These are phyloP conservation scores for Aurinia saxatilis DNA, from an alignment of 345 rosid genomes.

Conservation along the genomic window DNA sequence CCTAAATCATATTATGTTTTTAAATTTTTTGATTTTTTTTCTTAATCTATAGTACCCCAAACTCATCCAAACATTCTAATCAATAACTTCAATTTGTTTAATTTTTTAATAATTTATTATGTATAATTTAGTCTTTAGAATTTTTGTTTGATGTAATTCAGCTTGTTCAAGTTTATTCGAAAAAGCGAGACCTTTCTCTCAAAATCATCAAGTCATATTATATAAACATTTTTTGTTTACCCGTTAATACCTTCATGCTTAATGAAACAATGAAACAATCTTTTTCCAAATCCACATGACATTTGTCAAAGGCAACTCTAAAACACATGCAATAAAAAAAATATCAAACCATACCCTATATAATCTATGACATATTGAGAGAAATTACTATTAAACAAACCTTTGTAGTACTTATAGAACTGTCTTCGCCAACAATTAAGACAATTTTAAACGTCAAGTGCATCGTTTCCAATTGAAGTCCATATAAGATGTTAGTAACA, in stretches of 20 bases:
- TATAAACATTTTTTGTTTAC: too few relatives aligned
- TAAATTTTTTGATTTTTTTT: too few relatives aligned
- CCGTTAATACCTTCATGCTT: neutral
- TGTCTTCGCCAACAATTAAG: neutral
- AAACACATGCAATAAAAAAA: neutral
- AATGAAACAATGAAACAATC: neutral
- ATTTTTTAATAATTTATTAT: too few relatives aligned
- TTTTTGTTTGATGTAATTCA: too few relatives aligned
- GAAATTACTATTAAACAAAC: neutral
- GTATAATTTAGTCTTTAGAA: too few relatives aligned
- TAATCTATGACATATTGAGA: neutral
- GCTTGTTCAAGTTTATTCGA: too few relatives aligned
- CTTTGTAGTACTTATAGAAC: neutral
- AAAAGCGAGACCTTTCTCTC: too few relatives aligned
- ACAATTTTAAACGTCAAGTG: slow-evolving; percentile 2
- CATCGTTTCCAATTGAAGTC: neutral
- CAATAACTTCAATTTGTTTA: too few relatives aligned
- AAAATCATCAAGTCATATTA: too few relatives aligned
- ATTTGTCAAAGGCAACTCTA: slow-evolving; percentile 2
- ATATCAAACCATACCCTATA: neutral
- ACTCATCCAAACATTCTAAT: too few relatives aligned
- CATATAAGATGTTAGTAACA: neutral
- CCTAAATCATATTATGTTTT: too few relatives aligned
- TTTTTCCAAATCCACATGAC: neutral
- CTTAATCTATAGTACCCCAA: too few relatives aligned